Evolutionary conservation across 345 rosid genomes (phyloP), one percentile per base, ranked within the genome.

Genomic region (Streptanthus diversifolius): DNA sequence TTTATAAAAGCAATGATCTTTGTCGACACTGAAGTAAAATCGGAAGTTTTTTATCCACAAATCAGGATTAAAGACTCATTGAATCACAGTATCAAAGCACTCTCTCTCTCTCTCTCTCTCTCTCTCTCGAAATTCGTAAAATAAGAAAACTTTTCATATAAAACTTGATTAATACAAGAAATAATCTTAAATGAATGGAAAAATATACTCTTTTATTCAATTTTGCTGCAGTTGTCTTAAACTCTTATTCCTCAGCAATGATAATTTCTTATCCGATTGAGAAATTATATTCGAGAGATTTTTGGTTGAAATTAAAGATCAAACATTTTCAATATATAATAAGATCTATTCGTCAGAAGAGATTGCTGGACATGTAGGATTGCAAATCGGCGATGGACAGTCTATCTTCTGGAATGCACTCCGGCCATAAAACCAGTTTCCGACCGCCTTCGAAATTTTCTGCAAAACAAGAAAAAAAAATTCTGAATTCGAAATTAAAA

Each of bases 341-440:
- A 15, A 37, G 27, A 32, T 52, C 40, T 74, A 76, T 15, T 76
- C 80, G 6, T 70, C 80, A 9, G 75, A 36, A 9, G 82, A 79
- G 63, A 71, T 74, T 0, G 66, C 84, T 60, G 78, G 87, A 84
- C 96, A 93, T 7, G 91, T 86, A 0, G 96, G 96, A 64, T 93
- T 89, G 83, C 96, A 90, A 27, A 86, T 91, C 43, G 87, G 90
- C 22, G 96, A 80, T 3, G 97, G 81, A 64, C 96, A 90, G 54
- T 93, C 98, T 18, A 89, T 83, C 85, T 86, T 88, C 37, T 79
- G 85, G 75, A 86, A 83, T n/a, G 83, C 80, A 32, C 61, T 80
- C 69, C 92, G 55, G 17, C 82, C 96, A 2, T 80, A 85, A 62
- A 75, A 90, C 98, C 98, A 93, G 74, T 88, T 93, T 75, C 93